Percentiles rank a stretch among this genome's conserved stretches.
Conservation (phyloP, 2,329 filamentous ascomycete genomes). For the Drechslerella stenobrocha region DNA sequence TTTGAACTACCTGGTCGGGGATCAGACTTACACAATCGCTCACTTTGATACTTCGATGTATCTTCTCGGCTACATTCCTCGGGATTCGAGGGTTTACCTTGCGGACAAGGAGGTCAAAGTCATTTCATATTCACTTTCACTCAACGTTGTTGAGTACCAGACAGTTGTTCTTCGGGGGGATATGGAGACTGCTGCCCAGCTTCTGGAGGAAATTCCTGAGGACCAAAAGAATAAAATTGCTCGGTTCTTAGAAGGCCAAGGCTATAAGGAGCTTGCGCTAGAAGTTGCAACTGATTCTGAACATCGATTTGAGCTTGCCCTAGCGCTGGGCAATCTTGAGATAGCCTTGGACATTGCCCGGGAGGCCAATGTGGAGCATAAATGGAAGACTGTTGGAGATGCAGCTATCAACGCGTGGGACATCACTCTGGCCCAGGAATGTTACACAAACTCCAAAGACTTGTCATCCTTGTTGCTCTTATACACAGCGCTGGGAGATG, state of each 20-base stretch:
- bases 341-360: constrained; percentile 83
- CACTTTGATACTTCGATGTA: constrained; percentile 97
- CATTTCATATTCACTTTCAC: constrained; percentile 84
- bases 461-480: constrained; percentile 84
- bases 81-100: constrained; percentile 92
- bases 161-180: constrained; percentile 92
- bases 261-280: constrained; percentile 91
- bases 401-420: constrained; percentile 86
- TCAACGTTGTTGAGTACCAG: constrained; percentile 94
- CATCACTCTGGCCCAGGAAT: constrained; percentile 83
- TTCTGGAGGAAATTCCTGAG: constrained; percentile 79
- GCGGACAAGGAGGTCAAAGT: constrained; percentile 93
- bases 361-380: constrained; percentile 85
- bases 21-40: constrained; percentile 95
- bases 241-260: constrained; percentile 93
- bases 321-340: constrained; percentile 78
- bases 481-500: constrained; percentile 81
- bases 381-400: constrained; percentile 97
- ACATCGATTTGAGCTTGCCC: constrained; percentile 91
- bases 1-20: constrained; percentile 94
- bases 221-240: constrained; percentile 98
- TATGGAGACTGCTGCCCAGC: constrained; percentile 84
- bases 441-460: constrained; percentile 88
- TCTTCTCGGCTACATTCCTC: constrained; percentile 88
- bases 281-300: constrained; percentile 93